Evolutionary conservation across 345 rosid species (phyloP).

Genomic region (Dipteronia sinensis): DNA sequence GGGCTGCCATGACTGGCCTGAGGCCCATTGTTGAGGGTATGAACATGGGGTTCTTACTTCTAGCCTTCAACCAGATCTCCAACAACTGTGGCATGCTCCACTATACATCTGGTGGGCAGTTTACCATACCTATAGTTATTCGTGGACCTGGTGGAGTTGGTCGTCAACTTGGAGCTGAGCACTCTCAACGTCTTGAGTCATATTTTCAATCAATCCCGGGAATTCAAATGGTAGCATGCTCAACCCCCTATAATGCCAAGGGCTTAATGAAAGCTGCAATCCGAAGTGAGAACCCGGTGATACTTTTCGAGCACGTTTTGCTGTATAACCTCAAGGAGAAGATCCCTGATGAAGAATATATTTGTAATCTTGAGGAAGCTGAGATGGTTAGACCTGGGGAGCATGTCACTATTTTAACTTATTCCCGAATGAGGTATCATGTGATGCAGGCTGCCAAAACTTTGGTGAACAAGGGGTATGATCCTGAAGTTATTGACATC

Average conservation of each 20-base stretch:
- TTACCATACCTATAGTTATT: conserved; percentile 80
- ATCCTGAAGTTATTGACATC: conserved; percentile 93
- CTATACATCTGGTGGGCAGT: conserved; percentile 98
- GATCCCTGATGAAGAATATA: conserved; percentile 88
- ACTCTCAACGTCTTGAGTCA: conserved; percentile 93
- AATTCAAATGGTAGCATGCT: conserved; percentile 99
- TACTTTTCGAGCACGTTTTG: conserved; percentile 91
- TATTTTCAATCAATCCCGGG: conserved; percentile 99
- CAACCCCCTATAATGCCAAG: conserved; percentile 97
- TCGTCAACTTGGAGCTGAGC: conserved; percentile 95
- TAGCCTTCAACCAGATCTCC: conserved; percentile 97
- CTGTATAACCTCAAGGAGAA: conserved; percentile 97
- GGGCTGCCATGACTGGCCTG: conserved; percentile 95
- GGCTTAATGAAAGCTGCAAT: conserved; percentile 99
- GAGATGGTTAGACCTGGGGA: conserved; percentile 98
- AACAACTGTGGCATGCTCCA: conserved; percentile 99
- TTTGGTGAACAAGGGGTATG: conserved; percentile 87
- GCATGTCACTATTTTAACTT: conserved; percentile 81
- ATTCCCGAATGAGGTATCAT: conserved; percentile 95
- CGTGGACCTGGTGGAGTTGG: conserved; percentile 99
- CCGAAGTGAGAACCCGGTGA: conserved; percentile 96
- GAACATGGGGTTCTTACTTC: conserved; percentile 99
- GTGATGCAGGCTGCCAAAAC: conserved; percentile 98
- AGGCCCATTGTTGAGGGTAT: conserved; percentile 90
- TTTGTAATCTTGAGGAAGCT: conserved; percentile 90